Percentiles rank a stretch among this genome's conserved stretches.
Evolutionary conservation across 805 yeast genomes (phyloP).

Genomic region (Metschnikowia picachoensis): DNA sequence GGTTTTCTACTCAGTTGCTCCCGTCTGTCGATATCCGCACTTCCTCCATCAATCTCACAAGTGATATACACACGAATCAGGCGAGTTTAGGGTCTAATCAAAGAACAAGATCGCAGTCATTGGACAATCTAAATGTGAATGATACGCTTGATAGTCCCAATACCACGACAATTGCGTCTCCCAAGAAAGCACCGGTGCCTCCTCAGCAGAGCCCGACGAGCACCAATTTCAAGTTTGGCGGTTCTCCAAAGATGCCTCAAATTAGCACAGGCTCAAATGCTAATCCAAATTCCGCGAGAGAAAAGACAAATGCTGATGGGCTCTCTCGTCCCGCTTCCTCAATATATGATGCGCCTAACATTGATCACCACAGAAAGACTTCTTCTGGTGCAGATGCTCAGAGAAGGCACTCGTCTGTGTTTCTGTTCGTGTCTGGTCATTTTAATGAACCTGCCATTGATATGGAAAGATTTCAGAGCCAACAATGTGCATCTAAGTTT

Average conservation of each 20-base stretch:
- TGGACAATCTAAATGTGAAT: conserved; percentile 34
- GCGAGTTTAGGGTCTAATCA: conserved; percentile 26
- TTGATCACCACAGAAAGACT: conserved; percentile 26
- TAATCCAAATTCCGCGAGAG: conserved; percentile 22
- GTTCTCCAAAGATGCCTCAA: conserved; percentile 12
- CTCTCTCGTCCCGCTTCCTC: conserved; percentile 46
- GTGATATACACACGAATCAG: too few species aligned
- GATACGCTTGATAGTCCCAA: conserved; percentile 10
- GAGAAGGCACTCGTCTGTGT: conserved; percentile 58
- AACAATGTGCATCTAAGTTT: conserved; percentile 10
- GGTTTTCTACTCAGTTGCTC: conserved; percentile 26
- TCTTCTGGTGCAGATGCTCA: conserved; percentile 37
- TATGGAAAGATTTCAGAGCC: conserved; percentile 11
- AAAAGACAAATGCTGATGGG: conserved; percentile 13
- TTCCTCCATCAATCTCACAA: background rate
- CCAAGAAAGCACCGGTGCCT: conserved; percentile 72
- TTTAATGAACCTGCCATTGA: conserved; percentile 19
- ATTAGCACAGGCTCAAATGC: conserved; percentile 4
- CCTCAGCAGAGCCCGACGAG: conserved; percentile 41
- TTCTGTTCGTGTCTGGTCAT: conserved; percentile 44
- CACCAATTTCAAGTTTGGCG: conserved; percentile 32
- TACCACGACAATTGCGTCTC: conserved; percentile 47
- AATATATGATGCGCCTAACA: conserved; percentile 44
- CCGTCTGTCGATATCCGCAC: conserved; percentile 36
- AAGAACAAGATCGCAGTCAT: conserved; percentile 48